Conservation (phyloP, 1,284 basidiomycete species). For the Trichosporon coremiiforme region DNA sequence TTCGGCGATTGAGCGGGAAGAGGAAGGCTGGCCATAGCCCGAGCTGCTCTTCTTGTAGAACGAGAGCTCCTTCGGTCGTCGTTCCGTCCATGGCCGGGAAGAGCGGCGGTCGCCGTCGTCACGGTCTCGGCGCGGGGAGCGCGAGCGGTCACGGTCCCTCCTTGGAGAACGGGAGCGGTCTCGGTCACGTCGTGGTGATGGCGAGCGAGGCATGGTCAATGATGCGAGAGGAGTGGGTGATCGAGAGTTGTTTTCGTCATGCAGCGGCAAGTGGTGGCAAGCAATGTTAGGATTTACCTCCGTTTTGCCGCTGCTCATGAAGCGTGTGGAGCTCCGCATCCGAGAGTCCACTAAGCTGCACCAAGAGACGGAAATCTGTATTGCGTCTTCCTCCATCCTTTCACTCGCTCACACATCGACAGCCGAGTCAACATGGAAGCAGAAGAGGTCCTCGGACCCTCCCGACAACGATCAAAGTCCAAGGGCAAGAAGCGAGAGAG, state of each 20-base stretch:
- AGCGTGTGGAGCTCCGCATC: background rate
- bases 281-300: constrained; percentile 14
- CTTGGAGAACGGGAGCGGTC: constrained; percentile 27
- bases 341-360: background rate
- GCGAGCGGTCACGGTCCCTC: constrained; percentile 21
- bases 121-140: background rate
- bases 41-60: constrained; percentile 55
- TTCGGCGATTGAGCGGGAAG: constrained; percentile 8
- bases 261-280: constrained; percentile 15
- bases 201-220: constrained; percentile 42
- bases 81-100: constrained; percentile 26
- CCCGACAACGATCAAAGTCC: background rate
- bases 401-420: background rate
- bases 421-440: constrained; percentile 10
- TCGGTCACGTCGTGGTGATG: constrained; percentile 33
- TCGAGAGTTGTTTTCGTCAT: constrained; percentile 6
- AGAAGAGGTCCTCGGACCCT: constrained; percentile 6
- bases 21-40: constrained; percentile 20
- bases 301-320: background rate
- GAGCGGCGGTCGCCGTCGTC: constrained; percentile 20
- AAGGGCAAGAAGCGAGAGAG: constrained; percentile 18
- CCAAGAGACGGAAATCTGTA: background rate
- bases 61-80: constrained; percentile 52
- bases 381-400: background rate
- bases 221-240: background rate